A percentile compares a stretch with the other conserved stretches of the same genome.
Evolutionary conservation across 2,329 filamentous ascomycete species (phyloP).

Genomic region (Exophiala sp.): DNA sequence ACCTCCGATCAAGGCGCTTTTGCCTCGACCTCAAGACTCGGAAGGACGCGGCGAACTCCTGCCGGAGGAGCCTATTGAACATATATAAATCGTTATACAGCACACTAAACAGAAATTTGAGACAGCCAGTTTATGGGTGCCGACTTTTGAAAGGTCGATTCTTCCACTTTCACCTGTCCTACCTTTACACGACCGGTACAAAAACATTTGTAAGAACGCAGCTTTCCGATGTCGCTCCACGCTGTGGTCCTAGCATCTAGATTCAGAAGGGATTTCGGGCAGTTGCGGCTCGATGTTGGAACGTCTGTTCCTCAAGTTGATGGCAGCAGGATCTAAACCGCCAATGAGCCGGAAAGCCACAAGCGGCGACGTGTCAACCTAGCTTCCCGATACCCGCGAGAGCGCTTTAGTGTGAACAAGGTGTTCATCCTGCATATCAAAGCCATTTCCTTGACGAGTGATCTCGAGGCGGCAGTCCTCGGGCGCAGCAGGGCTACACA

Average conservation of each 20-base stretch:
- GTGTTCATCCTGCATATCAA: not conserved
- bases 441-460: slow-evolving; percentile 4
- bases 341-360: no score
- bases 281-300: no score
- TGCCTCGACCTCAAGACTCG: slow-evolving; percentile 48
- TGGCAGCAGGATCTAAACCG: no score
- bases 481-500: slow-evolving; percentile 10
- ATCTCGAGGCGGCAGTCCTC: slow-evolving; percentile 14
- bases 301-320: no score
- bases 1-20: slow-evolving; percentile 65
- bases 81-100: slow-evolving; percentile 35
- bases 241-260: not conserved
- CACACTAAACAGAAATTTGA: not conserved
- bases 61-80: slow-evolving; percentile 79
- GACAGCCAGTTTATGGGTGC: no score
- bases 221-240: not conserved
- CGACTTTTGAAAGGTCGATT: not conserved
- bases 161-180: not conserved
- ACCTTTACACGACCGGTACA: not conserved
- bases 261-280: not conserved
- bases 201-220: not conserved
- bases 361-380: not conserved
- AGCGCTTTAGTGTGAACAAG: not conserved
- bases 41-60: slow-evolving; percentile 47
- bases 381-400: not conserved